Conservation (phyloP, 148 eudicot genomes). For the Fagopyrum tataricum region DNA sequence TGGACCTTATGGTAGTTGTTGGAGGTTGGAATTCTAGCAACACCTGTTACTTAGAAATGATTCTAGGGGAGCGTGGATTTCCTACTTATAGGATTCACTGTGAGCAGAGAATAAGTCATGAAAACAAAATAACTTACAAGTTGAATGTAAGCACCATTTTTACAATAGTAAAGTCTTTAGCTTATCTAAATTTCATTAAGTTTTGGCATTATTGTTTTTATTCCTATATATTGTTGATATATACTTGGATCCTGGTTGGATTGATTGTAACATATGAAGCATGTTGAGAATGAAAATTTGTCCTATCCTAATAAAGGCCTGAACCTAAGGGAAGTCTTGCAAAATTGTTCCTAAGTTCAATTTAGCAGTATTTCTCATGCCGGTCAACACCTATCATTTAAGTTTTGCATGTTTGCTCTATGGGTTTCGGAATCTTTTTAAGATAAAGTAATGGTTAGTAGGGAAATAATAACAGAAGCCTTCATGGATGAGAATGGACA, state of each 20-base stretch:
- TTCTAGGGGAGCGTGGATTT: slow-evolving; percentile 82
- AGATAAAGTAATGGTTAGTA: not conserved
- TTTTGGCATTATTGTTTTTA: not conserved
- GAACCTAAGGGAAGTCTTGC: not conserved
- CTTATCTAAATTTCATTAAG: not conserved
- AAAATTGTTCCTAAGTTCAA: not conserved
- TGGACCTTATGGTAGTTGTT: slow-evolving; percentile 86
- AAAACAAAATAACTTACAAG: slow-evolving; percentile 71
- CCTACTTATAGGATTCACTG: slow-evolving; percentile 95
- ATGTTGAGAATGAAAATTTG: slow-evolving; percentile 63
- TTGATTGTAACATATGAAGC: slow-evolving; percentile 76
- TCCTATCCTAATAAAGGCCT: not conserved
- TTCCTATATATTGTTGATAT: not conserved
- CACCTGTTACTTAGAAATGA: slow-evolving; percentile 91
- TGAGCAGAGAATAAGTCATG: slow-evolving; percentile 82
- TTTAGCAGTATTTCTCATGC: slow-evolving; percentile 12
- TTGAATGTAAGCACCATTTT: slow-evolving; percentile 41
- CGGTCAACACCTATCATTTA: too few species aligned
- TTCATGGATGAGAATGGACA: not conserved
- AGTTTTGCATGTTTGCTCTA: not conserved
- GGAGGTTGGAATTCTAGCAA: slow-evolving; percentile 99
- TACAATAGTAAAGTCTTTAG: not conserved
- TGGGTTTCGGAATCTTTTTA: not conserved
- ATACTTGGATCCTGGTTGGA: not conserved
- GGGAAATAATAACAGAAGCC: not conserved